Evolutionary conservation across 306 rosid species (phyloP).

Genomic region (Comarum palustre): DNA sequence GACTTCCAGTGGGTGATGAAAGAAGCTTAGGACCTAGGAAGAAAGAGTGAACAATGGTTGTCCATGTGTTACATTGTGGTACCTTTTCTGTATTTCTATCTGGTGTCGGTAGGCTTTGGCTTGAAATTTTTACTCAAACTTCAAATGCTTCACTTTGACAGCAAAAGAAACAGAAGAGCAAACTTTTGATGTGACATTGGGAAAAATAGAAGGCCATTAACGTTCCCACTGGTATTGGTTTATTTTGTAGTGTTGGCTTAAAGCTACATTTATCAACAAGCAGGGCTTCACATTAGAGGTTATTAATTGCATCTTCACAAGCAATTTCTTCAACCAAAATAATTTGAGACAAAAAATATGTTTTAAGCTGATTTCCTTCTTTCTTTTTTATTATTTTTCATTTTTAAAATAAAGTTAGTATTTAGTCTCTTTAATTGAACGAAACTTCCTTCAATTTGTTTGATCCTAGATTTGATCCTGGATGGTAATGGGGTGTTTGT

Average conservation of each 20-base stretch:
- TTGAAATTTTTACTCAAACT: too few relatives aligned
- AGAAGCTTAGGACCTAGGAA: neutral
- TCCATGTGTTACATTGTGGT: neutral
- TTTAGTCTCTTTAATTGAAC: too few relatives aligned
- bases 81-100: neutral
- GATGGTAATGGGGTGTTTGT: neutral
- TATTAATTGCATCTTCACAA: neutral
- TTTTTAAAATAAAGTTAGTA: too few relatives aligned
- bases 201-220: neutral
- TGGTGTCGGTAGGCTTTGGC: neutral
- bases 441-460: neutral
- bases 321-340: neutral
- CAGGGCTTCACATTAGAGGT: neutral
- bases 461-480: neutral
- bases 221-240: neutral
- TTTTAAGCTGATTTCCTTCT: neutral
- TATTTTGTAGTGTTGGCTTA: neutral
- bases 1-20: neutral
- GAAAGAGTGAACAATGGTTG: neutral
- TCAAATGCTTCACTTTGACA: neutral
- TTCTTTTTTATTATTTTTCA: too few relatives aligned
- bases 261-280: neutral
- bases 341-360: neutral
- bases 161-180: neutral
- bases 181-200: neutral